Percentiles rank a stretch among this genome's conserved stretches.
Evolutionary conservation across 129 eudicot genomes (phyloP).

Genomic region (Centrapalus pauciflorus): DNA sequence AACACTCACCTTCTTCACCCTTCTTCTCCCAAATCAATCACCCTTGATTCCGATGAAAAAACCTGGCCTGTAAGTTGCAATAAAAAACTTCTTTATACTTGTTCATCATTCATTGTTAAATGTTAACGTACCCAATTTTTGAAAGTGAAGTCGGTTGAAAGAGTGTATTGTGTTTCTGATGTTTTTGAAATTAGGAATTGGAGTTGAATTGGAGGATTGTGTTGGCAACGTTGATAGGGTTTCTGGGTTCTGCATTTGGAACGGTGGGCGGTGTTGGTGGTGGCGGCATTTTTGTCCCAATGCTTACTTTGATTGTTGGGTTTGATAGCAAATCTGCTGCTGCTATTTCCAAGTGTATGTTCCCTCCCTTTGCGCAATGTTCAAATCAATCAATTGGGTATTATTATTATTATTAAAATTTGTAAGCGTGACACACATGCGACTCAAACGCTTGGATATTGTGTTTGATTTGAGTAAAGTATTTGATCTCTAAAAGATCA

Average conservation of each 20-base stretch:
- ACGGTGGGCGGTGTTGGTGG: slow-evolving; percentile 99
- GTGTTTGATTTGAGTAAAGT: background rate
- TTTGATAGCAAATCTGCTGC: slow-evolving; percentile 98
- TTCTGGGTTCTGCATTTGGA: slow-evolving; percentile 89
- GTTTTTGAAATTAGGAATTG: slow-evolving; percentile 46
- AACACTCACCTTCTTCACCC: slow-evolving; percentile 13
- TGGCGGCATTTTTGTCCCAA: slow-evolving; percentile 96
- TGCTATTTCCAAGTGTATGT: slow-evolving; percentile 84
- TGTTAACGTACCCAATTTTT: background rate
- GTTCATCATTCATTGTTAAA: background rate
- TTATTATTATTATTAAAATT: no score
- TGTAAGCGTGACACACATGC: no score
- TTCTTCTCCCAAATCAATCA: slow-evolving; percentile 11
- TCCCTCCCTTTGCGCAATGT: background rate
- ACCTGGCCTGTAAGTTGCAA: slow-evolving; percentile 72
- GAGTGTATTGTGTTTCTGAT: background rate
- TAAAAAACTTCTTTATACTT: background rate
- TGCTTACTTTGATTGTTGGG: slow-evolving; percentile 78
- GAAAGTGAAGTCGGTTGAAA: background rate
- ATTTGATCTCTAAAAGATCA: background rate
- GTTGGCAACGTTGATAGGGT: slow-evolving; percentile 85
- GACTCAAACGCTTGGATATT: no score
- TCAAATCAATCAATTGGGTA: background rate
- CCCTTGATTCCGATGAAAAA: slow-evolving; percentile 35
- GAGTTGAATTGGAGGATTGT: slow-evolving; percentile 68